Percentiles rank a stretch among this genome's conserved stretches.
Conservation (phyloP, 1,139 yeast species). For the Sugiyamaella sp. region DNA sequence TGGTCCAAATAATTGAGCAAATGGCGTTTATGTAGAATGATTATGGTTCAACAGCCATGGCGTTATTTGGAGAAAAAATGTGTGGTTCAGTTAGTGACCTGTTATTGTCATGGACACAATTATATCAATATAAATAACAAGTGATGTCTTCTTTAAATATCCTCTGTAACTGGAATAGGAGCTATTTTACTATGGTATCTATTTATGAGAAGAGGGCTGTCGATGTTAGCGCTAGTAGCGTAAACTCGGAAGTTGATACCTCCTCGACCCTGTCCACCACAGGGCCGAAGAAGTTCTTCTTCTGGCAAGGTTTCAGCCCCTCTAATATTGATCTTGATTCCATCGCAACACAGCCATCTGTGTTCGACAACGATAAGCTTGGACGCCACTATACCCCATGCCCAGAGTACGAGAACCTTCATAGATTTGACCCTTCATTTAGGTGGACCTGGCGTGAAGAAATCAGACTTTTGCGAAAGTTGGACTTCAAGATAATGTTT, state of each 20-base stretch:
- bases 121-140: too few species aligned
- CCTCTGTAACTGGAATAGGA: neutral
- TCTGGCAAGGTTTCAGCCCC: conserved; percentile 16
- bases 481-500: conserved; percentile 51
- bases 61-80: too few species aligned
- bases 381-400: conserved; percentile 48
- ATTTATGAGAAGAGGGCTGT: conserved; percentile 1
- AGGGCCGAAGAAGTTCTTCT: conserved; percentile 10
- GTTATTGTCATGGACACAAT: too few species aligned
- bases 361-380: conserved; percentile 46
- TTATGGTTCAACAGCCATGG: too few species aligned
- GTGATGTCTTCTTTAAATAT: neutral
- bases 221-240: conserved; percentile 1
- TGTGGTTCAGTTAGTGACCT: too few species aligned
- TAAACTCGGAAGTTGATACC: conserved; percentile 2
- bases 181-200: neutral
- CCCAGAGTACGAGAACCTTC: conserved; percentile 54
- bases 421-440: conserved; percentile 51
- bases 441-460: conserved; percentile 54
- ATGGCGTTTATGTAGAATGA: too few species aligned
- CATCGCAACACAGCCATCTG: conserved; percentile 26
- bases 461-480: conserved; percentile 46
- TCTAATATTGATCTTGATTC: conserved; percentile 22
- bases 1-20: too few species aligned
- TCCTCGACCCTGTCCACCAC: neutral